Conservation (phyloP, 306 rosid species). For the Vigna unguiculata region DNA sequence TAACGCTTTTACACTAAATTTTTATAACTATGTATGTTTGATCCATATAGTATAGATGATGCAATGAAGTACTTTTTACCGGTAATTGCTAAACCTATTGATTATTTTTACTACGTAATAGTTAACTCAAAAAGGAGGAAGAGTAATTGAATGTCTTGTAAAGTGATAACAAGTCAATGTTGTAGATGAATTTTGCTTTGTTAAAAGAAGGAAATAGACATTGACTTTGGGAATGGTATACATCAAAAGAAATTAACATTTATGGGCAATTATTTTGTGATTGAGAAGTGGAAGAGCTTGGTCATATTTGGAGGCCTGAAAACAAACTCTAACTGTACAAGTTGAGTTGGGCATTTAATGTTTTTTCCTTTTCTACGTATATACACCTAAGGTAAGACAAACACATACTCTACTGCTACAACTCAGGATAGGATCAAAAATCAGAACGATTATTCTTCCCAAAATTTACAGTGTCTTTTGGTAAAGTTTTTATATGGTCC, state of each 20-base stretch:
- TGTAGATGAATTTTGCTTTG: no score
- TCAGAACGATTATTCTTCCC: background rate
- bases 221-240: background rate
- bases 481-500: background rate
- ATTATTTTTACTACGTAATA: no score
- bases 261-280: background rate
- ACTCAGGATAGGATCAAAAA: background rate
- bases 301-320: slow-evolving; percentile 22
- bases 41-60: no score
- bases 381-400: background rate
- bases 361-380: background rate
- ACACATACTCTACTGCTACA: background rate
- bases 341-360: slow-evolving; percentile 25
- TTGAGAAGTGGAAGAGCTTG: slow-evolving; percentile 6
- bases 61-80: no score
- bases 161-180: no score
- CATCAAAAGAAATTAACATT: background rate
- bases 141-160: no score
- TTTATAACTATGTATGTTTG: no score
- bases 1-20: no score
- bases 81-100: no score
- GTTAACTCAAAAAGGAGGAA: background rate
- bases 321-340: background rate
- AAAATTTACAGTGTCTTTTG: background rate
- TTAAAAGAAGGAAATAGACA: no score